phyloP scores from a whole-genome alignment of 805 yeast species.

The Wickerhamiella domercqiae region DNA sequence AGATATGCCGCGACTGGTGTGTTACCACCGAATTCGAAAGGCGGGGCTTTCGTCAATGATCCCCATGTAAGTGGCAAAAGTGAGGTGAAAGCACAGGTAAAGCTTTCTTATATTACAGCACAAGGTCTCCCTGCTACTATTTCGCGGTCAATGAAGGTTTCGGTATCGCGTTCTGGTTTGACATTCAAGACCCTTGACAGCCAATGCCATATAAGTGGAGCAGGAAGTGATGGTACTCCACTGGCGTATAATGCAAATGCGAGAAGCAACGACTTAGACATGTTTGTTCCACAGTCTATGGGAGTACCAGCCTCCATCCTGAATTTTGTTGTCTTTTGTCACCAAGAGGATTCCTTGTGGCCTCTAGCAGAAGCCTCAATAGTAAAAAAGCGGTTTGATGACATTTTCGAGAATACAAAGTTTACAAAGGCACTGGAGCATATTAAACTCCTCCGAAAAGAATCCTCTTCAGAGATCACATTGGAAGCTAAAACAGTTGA shows the following conservation, averaged over 20 bases:
- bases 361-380: constrained; percentile 77
- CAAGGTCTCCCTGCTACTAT: constrained; percentile 59
- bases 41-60: constrained; percentile 92
- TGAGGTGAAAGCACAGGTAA: constrained; percentile 78
- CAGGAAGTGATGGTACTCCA: neutral
- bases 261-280: constrained; percentile 70
- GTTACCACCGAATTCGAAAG: constrained; percentile 87
- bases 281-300: constrained; percentile 60
- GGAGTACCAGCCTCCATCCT: constrained; percentile 82
- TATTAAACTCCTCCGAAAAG: constrained; percentile 61
- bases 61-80: constrained; percentile 55
- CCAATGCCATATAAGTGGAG: constrained; percentile 31
- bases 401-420: constrained; percentile 87
- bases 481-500: constrained; percentile 64
- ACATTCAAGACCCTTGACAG: constrained; percentile 89
- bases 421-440: constrained; percentile 81
- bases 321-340: constrained; percentile 90
- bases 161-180: constrained; percentile 34
- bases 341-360: constrained; percentile 95
- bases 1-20: constrained; percentile 92
- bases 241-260: constrained; percentile 31
- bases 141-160: constrained; percentile 68
- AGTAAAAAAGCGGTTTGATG: constrained; percentile 86
- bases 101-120: constrained; percentile 64
- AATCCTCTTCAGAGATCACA: constrained; percentile 58